Evolutionary conservation across 2,329 filamentous ascomycete genomes (phyloP).

Genomic region (Sporothrix euskadiensis): DNA sequence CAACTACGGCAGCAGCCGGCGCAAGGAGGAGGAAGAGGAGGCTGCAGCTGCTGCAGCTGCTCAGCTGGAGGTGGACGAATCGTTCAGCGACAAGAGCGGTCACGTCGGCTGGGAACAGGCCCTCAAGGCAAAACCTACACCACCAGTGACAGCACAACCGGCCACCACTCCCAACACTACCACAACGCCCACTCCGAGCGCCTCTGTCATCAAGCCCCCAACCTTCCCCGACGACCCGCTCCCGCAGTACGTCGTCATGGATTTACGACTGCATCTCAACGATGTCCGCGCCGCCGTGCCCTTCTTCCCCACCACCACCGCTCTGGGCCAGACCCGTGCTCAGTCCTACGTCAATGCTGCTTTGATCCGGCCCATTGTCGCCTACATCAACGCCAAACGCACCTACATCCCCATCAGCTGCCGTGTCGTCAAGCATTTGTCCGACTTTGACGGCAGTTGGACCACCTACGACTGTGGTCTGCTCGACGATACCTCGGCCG

Average conservation of each 20-base stretch:
- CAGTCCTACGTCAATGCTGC: constrained; percentile 96
- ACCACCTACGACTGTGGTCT: constrained; percentile 89
- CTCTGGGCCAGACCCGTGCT: constrained; percentile 61
- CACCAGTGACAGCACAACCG: not conserved
- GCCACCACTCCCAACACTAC: not conserved
- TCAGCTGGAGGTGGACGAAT: not conserved
- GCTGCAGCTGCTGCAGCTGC: not conserved
- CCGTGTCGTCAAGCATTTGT: constrained; percentile 83
- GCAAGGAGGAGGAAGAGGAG: not conserved
- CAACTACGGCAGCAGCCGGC: constrained; percentile 28
- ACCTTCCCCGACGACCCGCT: constrained; percentile 50
- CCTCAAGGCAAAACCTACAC: not conserved
- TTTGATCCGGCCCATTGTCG: constrained; percentile 90
- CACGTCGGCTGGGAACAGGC: constrained; percentile 21
- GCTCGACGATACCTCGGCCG: constrained; percentile 89
- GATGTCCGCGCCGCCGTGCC: constrained; percentile 91
- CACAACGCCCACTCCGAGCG: not conserved
- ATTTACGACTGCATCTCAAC: constrained; percentile 91
- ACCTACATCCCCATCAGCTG: constrained; percentile 96
- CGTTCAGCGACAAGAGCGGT: not conserved
- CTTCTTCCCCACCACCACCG: constrained; percentile 60
- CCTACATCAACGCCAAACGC: constrained; percentile 93
- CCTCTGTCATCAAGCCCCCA: not conserved
- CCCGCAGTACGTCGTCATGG: constrained; percentile 84
- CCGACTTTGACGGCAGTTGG: constrained; percentile 95